These are phyloP conservation scores for Leptomonas seymouri DNA, from an alignment of 208 protist species.

Conservation along the genomic window DNA sequence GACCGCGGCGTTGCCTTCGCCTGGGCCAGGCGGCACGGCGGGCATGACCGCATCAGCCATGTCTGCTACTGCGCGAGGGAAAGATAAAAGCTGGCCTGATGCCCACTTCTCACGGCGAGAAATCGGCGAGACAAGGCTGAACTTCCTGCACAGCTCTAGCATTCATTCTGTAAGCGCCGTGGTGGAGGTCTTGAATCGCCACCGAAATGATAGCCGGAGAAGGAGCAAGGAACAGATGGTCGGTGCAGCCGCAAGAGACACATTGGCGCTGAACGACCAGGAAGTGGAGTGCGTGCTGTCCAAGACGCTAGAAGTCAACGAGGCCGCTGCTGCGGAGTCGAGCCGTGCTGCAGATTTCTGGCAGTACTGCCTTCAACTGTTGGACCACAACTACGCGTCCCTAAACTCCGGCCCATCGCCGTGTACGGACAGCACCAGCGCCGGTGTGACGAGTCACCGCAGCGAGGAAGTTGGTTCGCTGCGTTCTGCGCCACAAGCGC, in stretches of 20 bases:
- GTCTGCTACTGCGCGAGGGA: neutral
- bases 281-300: constrained; percentile 65
- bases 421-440: neutral
- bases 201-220: neutral
- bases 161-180: constrained; percentile 30
- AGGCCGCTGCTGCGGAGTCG: neutral
- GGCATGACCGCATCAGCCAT: neutral
- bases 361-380: constrained; percentile 42
- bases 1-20: neutral
- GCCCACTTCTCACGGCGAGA: constrained; percentile 34
- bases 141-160: constrained; percentile 41
- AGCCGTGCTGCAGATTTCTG: constrained; percentile 29
- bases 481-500: neutral
- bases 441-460: neutral
- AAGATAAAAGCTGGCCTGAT: neutral
- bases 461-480: neutral
- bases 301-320: constrained; percentile 31
- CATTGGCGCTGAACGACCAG: constrained; percentile 39
- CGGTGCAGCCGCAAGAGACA: neutral
- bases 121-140: constrained; percentile 40
- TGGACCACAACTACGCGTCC: constrained; percentile 41
- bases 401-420: neutral
- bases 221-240: neutral
- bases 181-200: constrained; percentile 30
- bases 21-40: neutral